Evolutionary conservation across 2,329 filamentous ascomycete species (phyloP), one percentile per base, ranked within the genome.

Genomic region (Rhinocladiella mackenziei): DNA sequence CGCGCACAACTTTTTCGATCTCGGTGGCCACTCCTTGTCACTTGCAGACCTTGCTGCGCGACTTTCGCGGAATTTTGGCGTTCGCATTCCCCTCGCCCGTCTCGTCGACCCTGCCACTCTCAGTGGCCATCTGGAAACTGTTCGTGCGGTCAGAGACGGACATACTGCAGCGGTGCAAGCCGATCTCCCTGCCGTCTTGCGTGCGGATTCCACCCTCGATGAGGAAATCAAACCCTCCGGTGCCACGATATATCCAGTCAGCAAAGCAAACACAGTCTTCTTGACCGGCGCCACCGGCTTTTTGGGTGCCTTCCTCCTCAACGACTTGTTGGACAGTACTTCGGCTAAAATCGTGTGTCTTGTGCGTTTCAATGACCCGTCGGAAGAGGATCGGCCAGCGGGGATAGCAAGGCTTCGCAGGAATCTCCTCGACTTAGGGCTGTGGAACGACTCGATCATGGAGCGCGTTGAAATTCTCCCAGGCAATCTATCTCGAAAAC

Each of bases 1-100:
- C 1, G 80, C 86, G 50, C 81, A 87, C 61, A 83, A 81, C 61
- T 91, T 91, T 64, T 91, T 89, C 60, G 86, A 89, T 48, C 69
- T 91, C 1, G 86, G 86, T 25, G 86, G 86, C 0, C 86, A 91
- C 63, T 89, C 84, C 0, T 67, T 91, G 40, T 80, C 80, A 2
- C 75, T 91, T n/a, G 86, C 86, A 0, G 83, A 88, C 48, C 73
- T 91, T 18, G 80, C 85, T n/a, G 80, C 80, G 18, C 78, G 80
- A 23, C 62, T 89, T 10, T 80, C 83, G 0, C 78, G 78, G 46
- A 75, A 75, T 0, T 88, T 87, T 57, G 84, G 84, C 3, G 85
- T 89, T 60, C 76, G 81, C 0, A 77, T 91, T 1, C 81, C 84
- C 2, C 73, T 89, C 13, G 77, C 76, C 39, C 80, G 81, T 31